phyloP scores from a whole-genome alignment of 768 basidiomycete species.

The Chalciporus piperatus region DNA sequence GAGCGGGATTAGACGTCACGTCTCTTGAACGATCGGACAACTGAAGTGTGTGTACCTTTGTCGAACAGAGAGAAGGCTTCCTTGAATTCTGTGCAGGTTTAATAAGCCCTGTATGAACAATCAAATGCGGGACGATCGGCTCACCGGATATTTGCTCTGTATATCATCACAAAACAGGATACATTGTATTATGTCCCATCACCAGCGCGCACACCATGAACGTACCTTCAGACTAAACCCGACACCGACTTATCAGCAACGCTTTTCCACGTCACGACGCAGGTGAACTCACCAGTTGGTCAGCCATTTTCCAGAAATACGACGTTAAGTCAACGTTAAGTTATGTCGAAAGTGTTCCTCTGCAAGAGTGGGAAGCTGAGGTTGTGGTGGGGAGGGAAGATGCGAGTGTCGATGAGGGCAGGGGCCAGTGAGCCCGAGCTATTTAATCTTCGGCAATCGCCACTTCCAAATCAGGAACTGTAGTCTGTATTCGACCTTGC shows the following conservation, averaged over 20 bases:
- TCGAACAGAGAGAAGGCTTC: constrained; percentile 98
- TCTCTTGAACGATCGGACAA: too few relatives aligned
- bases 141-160: constrained; percentile 89
- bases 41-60: constrained; percentile 53
- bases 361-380: not conserved
- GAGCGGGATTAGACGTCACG: not conserved
- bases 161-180: constrained; percentile 1
- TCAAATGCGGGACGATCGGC: constrained; percentile 21
- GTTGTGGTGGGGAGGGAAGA: constrained; percentile 5
- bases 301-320: constrained; percentile 44
- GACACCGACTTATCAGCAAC: constrained; percentile 16
- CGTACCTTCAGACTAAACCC: constrained; percentile 56
- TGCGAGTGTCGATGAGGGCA: constrained; percentile 9
- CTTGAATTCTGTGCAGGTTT: constrained; percentile 79
- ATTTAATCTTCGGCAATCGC: constrained; percentile 36
- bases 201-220: constrained; percentile 10
- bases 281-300: constrained; percentile 49
- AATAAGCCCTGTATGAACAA: constrained; percentile 3
- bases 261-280: constrained; percentile 7
- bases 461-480: constrained; percentile 24
- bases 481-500: not conserved
- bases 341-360: not conserved
- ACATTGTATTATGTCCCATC: not conserved
- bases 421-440: constrained; percentile 1
- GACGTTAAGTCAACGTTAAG: not conserved